Evolutionary conservation across 805 yeast genomes (phyloP).

Genomic region (Zygotorulaspora florentina): DNA sequence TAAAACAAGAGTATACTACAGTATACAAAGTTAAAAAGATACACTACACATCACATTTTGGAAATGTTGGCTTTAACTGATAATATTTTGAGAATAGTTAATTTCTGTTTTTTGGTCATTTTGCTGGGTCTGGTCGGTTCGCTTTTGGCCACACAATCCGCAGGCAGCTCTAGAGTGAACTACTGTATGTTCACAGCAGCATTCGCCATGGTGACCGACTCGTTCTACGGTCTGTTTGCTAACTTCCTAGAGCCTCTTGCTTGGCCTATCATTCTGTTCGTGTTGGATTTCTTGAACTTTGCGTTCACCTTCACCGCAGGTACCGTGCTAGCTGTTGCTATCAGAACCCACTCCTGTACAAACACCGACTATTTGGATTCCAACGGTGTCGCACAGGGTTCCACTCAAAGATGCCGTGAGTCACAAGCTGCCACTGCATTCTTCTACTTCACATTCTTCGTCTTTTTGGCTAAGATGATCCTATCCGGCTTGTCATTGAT

Average conservation of each 20-base stretch:
- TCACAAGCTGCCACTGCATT: slow-evolving; percentile 83
- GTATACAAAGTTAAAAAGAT: too few species aligned
- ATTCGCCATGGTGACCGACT: slow-evolving; percentile 76
- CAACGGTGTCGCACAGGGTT: slow-evolving; percentile 73
- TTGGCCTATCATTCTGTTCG: slow-evolving; percentile 75
- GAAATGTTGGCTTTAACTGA: slow-evolving; percentile 69
- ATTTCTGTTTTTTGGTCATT: slow-evolving; percentile 72
- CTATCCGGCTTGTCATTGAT: slow-evolving; percentile 51
- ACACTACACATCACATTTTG: neutral
- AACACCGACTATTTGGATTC: slow-evolving; percentile 58
- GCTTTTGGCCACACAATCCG: slow-evolving; percentile 66
- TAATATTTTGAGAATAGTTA: slow-evolving; percentile 64
- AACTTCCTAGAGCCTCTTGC: slow-evolving; percentile 69
- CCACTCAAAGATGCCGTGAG: slow-evolving; percentile 84
- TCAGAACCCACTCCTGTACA: slow-evolving; percentile 80
- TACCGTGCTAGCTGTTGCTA: slow-evolving; percentile 88
- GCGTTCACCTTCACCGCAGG: slow-evolving; percentile 94
- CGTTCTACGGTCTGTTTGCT: slow-evolving; percentile 75
- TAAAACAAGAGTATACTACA: neutral
- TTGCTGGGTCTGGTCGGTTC: slow-evolving; percentile 86
- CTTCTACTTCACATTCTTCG: slow-evolving; percentile 77
- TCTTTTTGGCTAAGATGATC: slow-evolving; percentile 61
- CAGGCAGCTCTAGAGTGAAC: slow-evolving; percentile 70
- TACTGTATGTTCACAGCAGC: slow-evolving; percentile 84
- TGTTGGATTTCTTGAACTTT: slow-evolving; percentile 79